A percentile compares a stretch with the other conserved stretches of the same genome.
phyloP scores from a whole-genome alignment of 2,329 filamentous ascomycete species.

The Fusarium sp. region DNA sequence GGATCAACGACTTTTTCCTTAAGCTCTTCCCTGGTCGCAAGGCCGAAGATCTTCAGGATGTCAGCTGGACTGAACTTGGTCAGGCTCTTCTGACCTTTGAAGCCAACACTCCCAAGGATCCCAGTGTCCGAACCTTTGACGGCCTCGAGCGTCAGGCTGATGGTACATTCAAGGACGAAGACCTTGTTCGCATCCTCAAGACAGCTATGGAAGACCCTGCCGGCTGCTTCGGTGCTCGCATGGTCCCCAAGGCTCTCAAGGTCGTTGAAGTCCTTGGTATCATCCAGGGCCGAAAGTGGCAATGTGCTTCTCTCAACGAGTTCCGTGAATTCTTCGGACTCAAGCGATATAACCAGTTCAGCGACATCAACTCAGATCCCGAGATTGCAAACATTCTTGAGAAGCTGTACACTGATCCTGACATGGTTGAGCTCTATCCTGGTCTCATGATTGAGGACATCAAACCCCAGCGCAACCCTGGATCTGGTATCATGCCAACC shows the following conservation, averaged over 20 bases:
- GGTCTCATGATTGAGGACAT: conserved; percentile 71
- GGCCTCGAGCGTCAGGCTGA: conserved; percentile 59
- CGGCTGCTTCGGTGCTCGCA: conserved; percentile 68
- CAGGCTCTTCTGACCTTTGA: conserved; percentile 36
- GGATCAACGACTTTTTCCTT: conserved; percentile 66
- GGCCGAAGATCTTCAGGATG: conserved; percentile 55
- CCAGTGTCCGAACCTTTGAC: conserved; percentile 60
- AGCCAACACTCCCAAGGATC: conserved; percentile 50
- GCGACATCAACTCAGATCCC: conserved; percentile 67
- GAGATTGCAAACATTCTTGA: conserved; percentile 67
- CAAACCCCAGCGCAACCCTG: conserved; percentile 62
- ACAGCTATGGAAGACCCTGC: conserved; percentile 70
- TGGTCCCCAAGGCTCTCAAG: conserved; percentile 68
- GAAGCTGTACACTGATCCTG: conserved; percentile 70
- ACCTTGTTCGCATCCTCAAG: conserved; percentile 67
- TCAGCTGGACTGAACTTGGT: conserved; percentile 41
- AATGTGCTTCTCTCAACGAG: conserved; percentile 71
- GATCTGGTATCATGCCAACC: conserved; percentile 52
- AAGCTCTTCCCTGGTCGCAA: conserved; percentile 42
- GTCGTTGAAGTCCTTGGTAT: conserved; percentile 72
- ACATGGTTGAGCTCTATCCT: conserved; percentile 76
- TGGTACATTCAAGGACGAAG: conserved; percentile 66
- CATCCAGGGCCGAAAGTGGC: conserved; percentile 70
- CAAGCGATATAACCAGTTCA: conserved; percentile 65
- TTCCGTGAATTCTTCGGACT: conserved; percentile 72